Evolutionary conservation across 2,329 filamentous ascomycete genomes (phyloP), one percentile per base, ranked within the genome.

Genomic region (Microsporum audouinii): DNA sequence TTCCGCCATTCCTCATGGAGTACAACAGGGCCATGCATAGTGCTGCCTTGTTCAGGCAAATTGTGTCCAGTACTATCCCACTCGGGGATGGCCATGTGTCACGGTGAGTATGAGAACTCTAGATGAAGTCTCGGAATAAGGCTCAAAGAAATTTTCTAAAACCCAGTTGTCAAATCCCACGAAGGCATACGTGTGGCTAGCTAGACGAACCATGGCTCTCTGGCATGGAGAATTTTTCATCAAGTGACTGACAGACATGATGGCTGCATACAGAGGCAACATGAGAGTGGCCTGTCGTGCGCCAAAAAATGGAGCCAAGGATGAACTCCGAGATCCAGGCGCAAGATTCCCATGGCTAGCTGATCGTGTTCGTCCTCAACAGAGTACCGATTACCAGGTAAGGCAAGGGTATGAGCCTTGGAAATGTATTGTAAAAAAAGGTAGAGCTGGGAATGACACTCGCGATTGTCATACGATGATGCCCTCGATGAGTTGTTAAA

Each of bases 401-500:
- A 55, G 31, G 51, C 51, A 55, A 23, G 31, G 49, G 51, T 55
- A 36, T 55, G 14, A 23, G 51, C 45, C 45, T 34, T 55, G 29
- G 31, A 36, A 53, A 23, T n/a, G 12, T n/a, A 43, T 5, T 3
- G 4, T 3, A 5, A 43, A 34, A 27, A 31, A 57, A 41, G 2
- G 8, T 45, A 33, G n/a, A 43, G 39, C n/a, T 43, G 39, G 14
- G 12, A 43, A 43, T 33, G 14, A 36, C 27, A 23, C 29, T 49
- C 43, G 57, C 57, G 38, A 59, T 47, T 59, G 31, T 49, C 57
- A 59, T 59, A 41, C 57, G 41, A 49, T 59, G 57, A 29, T 36
- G 41, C 29, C 34, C 31, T 49, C 5, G 57, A 59, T 59, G 41
- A 59, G 57, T 58, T 58, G 57, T 45, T 45, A 58, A 58, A 58